Evolutionary conservation across 2,329 filamentous ascomycete genomes (phyloP).

Genomic region (Corniculantispora saksenae): DNA sequence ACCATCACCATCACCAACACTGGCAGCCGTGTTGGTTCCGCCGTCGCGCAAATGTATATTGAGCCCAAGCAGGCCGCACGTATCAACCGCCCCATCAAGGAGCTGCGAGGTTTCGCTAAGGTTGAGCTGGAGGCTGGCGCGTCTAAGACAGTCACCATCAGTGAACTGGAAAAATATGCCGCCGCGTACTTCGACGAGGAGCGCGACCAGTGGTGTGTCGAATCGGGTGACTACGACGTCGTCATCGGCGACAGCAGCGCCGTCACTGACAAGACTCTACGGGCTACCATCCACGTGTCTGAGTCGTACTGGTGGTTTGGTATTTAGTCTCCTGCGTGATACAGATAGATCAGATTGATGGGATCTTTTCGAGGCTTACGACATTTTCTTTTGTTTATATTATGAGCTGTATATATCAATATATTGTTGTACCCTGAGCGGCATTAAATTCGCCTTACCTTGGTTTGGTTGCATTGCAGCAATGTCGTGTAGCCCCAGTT

Average conservation of each 20-base stretch:
- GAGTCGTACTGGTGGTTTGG: conserved; percentile 70
- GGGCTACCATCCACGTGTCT: conserved; percentile 54
- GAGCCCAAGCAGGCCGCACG: conserved; percentile 52
- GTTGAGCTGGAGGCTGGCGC: conserved; percentile 62
- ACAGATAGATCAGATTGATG: not conserved
- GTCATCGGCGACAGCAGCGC: conserved; percentile 60
- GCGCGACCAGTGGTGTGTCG: conserved; percentile 63
- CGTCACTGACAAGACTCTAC: conserved; percentile 50
- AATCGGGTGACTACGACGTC: conserved; percentile 66
- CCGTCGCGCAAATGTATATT: conserved; percentile 61
- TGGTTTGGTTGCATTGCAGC: too few relatives aligned
- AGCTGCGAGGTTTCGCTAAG: conserved; percentile 68
- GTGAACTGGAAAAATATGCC: conserved; percentile 62
- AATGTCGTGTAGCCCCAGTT: too few relatives aligned
- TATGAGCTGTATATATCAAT: not conserved
- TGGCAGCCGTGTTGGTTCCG: conserved; percentile 53
- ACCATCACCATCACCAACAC: conserved; percentile 61
- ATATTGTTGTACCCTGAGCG: too few relatives aligned
- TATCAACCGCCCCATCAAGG: conserved; percentile 59
- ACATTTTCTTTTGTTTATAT: not conserved
- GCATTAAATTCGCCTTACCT: too few relatives aligned
- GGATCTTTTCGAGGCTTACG: not conserved
- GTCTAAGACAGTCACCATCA: conserved; percentile 57
- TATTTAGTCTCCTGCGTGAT: conserved; percentile 39
- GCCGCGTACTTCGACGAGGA: conserved; percentile 72